Evolutionary conservation across 805 yeast genomes (phyloP).

Genomic region (Sungouiella thailandica): DNA sequence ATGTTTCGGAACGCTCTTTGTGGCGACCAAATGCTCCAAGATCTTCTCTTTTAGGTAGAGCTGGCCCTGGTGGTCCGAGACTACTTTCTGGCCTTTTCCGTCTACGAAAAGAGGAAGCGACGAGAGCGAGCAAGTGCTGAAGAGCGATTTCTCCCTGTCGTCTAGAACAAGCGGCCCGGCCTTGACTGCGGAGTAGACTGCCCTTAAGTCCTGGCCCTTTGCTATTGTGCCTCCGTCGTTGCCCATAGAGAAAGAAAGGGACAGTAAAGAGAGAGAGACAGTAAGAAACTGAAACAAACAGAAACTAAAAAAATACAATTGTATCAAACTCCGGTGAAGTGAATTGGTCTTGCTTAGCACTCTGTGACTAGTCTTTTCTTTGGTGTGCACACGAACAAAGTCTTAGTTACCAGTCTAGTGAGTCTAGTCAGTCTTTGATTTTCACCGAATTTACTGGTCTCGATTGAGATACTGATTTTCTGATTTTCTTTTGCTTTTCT

Average conservation of each 20-base stretch:
- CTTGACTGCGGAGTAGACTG: conserved; percentile 17
- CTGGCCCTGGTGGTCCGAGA: conserved; percentile 65
- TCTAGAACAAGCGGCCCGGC: conserved; percentile 6
- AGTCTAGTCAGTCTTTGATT: too few relatives aligned
- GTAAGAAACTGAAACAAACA: too few relatives aligned
- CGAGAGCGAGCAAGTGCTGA: conserved; percentile 48
- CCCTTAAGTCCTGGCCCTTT: conserved; percentile 46
- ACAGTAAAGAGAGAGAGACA: too few relatives aligned
- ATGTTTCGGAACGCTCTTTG: conserved; percentile 8
- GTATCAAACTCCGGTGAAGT: too few relatives aligned
- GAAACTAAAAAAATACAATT: too few relatives aligned
- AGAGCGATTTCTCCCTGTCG: conserved; percentile 21
- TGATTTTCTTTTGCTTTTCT: too few relatives aligned
- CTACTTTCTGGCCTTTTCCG: conserved; percentile 39
- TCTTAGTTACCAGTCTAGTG: too few relatives aligned
- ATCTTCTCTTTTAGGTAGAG: conserved; percentile 61
- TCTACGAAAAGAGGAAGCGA: conserved; percentile 32
- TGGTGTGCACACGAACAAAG: too few relatives aligned
- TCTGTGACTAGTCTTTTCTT: too few relatives aligned
- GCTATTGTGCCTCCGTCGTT: conserved; percentile 76
- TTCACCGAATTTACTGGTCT: too few relatives aligned
- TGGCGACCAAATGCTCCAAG: conserved; percentile 49
- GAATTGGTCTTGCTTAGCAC: too few relatives aligned
- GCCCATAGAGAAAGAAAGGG: conserved; percentile 19
- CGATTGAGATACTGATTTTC: too few relatives aligned